Evolutionary conservation across 805 yeast species (phyloP).

Genomic region (Yarrowia hollandica): DNA sequence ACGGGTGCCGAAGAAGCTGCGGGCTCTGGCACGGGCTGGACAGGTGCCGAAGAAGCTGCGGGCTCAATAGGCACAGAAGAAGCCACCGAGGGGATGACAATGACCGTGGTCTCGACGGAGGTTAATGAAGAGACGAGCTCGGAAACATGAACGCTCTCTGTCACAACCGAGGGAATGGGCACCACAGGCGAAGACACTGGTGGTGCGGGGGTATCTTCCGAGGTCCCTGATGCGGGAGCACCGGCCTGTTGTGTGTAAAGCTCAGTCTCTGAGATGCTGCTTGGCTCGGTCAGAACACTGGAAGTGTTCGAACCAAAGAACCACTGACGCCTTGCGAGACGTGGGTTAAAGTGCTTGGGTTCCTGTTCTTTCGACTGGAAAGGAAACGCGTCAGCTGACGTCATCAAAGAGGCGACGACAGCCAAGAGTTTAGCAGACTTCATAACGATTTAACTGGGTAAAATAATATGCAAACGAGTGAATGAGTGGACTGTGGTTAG

Average conservation of each 20-base stretch:
- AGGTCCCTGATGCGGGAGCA: not conserved
- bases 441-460: slow-evolving; percentile 23
- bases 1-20: not conserved
- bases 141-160: not conserved
- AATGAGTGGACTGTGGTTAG: slow-evolving; percentile 28
- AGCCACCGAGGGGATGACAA: slow-evolving; percentile 8
- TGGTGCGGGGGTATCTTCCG: not conserved
- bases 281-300: not conserved
- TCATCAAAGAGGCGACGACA: slow-evolving; percentile 22
- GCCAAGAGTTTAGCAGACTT: slow-evolving; percentile 9
- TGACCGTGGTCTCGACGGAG: slow-evolving; percentile 3
- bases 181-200: slow-evolving; percentile 11
- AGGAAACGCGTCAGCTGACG: slow-evolving; percentile 25
- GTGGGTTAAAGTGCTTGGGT: slow-evolving; percentile 27
- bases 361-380: slow-evolving; percentile 25
- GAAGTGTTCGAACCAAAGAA: slow-evolving; percentile 13
- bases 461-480: slow-evolving; percentile 27
- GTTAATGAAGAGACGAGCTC: slow-evolving; percentile 1
- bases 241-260: slow-evolving; percentile 15
- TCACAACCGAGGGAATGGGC: not conserved
- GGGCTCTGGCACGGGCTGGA: not conserved
- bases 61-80: not conserved
- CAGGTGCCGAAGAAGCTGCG: not conserved
- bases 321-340: slow-evolving; percentile 24
- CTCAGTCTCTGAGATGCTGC: slow-evolving; percentile 23